phyloP scores from a whole-genome alignment of 2,329 filamentous ascomycete species.

The Curvularia eragrostidis region DNA sequence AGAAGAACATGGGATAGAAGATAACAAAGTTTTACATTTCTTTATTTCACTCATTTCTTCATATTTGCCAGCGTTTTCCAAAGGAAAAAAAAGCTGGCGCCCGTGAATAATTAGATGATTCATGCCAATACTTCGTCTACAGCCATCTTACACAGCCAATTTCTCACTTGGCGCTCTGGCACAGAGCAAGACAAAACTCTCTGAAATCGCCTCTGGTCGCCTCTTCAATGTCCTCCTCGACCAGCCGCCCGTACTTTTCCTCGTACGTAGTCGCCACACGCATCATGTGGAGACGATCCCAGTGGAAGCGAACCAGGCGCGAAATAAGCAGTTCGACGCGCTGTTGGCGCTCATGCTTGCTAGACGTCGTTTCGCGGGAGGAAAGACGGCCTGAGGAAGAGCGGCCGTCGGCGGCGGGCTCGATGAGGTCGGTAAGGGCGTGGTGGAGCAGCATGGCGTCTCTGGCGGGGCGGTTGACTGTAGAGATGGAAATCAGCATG shows the following conservation, averaged over 20 bases:
- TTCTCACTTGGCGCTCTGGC: constrained; percentile 37
- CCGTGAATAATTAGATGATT: no score
- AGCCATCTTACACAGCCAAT: no score
- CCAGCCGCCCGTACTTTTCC: constrained; percentile 74
- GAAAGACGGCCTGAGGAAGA: constrained; percentile 27
- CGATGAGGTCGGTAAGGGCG: constrained; percentile 69
- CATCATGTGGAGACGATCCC: constrained; percentile 84
- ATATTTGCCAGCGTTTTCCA: no score
- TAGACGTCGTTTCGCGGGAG: constrained; percentile 24
- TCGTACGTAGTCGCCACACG: constrained; percentile 80
- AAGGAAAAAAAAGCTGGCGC: no score
- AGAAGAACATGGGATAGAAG: neutral
- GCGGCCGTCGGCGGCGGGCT: constrained; percentile 38
- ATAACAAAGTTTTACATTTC: neutral
- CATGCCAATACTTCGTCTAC: no score
- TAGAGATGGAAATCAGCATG: neutral
- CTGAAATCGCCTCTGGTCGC: constrained; percentile 80
- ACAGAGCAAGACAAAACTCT: constrained; percentile 73
- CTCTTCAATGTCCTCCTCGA: constrained; percentile 80
- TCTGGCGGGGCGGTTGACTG: constrained; percentile 85
- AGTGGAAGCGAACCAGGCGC: constrained; percentile 86
- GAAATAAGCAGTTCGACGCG: constrained; percentile 88
- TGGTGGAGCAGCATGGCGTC: constrained; percentile 92
- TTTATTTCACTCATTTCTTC: no score
- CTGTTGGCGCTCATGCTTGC: constrained; percentile 57